These are phyloP conservation scores for Bertia moriformis DNA, from an alignment of 2,329 filamentous ascomycete genomes.

Conservation along the genomic window DNA sequence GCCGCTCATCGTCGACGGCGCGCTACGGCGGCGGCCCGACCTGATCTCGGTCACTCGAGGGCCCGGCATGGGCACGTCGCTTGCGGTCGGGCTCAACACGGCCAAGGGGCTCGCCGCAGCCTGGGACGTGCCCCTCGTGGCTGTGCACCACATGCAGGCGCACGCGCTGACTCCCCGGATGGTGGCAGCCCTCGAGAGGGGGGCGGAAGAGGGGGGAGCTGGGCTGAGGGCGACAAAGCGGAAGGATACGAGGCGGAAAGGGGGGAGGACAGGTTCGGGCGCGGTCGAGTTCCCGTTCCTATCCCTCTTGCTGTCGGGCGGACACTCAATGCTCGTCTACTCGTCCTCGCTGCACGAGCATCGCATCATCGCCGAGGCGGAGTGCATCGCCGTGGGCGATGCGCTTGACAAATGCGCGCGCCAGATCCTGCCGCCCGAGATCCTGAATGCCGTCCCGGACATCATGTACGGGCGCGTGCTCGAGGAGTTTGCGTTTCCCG, in stretches of 20 bases:
- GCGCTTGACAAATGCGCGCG: slow-evolving; percentile 78
- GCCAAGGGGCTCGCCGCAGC: slow-evolving; percentile 79
- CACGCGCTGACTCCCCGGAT: slow-evolving; percentile 81
- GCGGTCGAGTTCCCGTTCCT: slow-evolving; percentile 66
- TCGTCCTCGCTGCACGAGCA: slow-evolving; percentile 58
- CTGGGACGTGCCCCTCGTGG: slow-evolving; percentile 70
- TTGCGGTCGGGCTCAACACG: slow-evolving; percentile 64
- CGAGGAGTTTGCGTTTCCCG: slow-evolving; percentile 64
- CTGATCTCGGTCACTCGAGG: slow-evolving; percentile 82
- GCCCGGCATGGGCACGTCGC: slow-evolving; percentile 71
- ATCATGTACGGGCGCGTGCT: slow-evolving; percentile 72
- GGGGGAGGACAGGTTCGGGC: neutral
- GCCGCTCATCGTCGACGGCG: slow-evolving; percentile 5
- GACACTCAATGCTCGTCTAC: slow-evolving; percentile 75
- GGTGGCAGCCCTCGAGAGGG: slow-evolving; percentile 41
- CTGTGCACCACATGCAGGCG: slow-evolving; percentile 93
- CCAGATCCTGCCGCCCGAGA: slow-evolving; percentile 48
- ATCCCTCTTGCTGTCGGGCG: slow-evolving; percentile 77
- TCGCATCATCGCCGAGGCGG: slow-evolving; percentile 54
- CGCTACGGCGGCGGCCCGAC: slow-evolving; percentile 43
- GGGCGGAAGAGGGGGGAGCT: slow-evolving; percentile 4
- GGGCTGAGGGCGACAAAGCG: slow-evolving; percentile 4
- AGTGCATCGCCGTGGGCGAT: slow-evolving; percentile 80
- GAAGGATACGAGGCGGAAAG: neutral
- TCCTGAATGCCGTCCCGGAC: slow-evolving; percentile 36